Evolutionary conservation across 2,329 filamentous ascomycete species (phyloP), one percentile per base, ranked within the genome.

Genomic region (Laburnicola sp.): DNA sequence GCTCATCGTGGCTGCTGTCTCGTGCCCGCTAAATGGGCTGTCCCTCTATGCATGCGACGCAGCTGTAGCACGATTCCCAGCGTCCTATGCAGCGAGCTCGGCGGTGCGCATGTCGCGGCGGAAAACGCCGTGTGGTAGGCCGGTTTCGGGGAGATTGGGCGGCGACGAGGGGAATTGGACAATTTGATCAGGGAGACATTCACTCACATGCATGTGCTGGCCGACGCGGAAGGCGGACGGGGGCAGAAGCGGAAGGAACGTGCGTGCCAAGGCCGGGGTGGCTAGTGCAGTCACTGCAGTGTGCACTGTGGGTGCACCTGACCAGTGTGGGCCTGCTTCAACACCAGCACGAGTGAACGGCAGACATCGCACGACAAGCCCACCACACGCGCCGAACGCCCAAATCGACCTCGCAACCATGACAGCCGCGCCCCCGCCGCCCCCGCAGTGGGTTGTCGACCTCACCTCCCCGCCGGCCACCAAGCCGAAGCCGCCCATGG

Each of bases 361-460:
- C 21, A 26, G 6, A 41, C 8, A 2, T 10, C 42, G 37, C 22
- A 34, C 43, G 28, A 47, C 31, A 16, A 9, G 16, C 36, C 41
- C 23, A 42, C 38, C 21, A 10, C 38, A 9, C 16, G 16, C 16
- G 16, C 16, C 16, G 16, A 16, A 16, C 16, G 16, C 16, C 16
- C 16, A 16, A 16, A 16, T 16, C 16, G 16, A 16, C 16, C 16
- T 2, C 9, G 27, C 11, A 50, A 42, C 35, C 37, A 66, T 69
- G 64, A 48, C 69, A 2, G 31, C 61, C 8, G 35, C 45, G 3
- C 62, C 70, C 3, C 64, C 77, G 35, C 80, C 77, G 42, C 81
- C 80, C 41, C 92, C 92, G 30, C 79, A 82, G 80, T 99, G 94
- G 94, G 89, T 93, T 30, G 75, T 86, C 58, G 86, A 95, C 66